Percentiles rank a stretch among this genome's conserved stretches.
Conservation (phyloP, 164 flowering plant species). For the Piper longum region DNA sequence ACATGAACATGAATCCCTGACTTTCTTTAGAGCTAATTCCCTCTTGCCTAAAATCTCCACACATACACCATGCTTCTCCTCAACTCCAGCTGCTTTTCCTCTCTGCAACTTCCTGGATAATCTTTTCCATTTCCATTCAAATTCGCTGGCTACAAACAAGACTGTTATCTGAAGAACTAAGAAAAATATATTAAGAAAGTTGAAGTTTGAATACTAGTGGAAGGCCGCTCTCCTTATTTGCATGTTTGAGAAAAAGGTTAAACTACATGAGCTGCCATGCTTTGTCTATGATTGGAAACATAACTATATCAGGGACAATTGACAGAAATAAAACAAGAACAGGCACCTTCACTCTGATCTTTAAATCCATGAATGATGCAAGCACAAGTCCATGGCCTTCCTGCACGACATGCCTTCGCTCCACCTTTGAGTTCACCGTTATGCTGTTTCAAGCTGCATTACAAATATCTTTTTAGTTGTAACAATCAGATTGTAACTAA, state of each 20-base stretch:
- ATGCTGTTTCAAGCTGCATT: constrained; percentile 62
- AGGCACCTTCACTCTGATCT: constrained; percentile 53
- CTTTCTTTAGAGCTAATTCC: constrained; percentile 4
- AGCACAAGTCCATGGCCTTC: constrained; percentile 87
- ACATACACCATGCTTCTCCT: neutral
- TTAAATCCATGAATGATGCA: constrained; percentile 60
- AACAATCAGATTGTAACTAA: neutral
- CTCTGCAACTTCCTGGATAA: constrained; percentile 2
- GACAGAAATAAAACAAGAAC: neutral
- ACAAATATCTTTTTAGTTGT: neutral
- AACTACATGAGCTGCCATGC: neutral
- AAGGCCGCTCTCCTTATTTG: neutral
- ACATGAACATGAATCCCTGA: constrained; percentile 1
- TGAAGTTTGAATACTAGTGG: neutral
- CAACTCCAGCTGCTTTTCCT: neutral
- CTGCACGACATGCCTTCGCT: constrained; percentile 78
- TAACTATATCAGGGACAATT: neutral
- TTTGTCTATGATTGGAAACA: neutral
- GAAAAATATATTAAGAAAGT: neutral
- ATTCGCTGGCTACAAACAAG: constrained; percentile 2
- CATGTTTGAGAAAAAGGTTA: neutral
- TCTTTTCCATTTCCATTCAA: constrained; percentile 7
- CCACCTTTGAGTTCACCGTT: constrained; percentile 83
- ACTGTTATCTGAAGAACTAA: neutral
- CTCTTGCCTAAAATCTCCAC: constrained; percentile 1